phyloP scores from a whole-genome alignment of 2,329 filamentous ascomycete species.

The Colletotrichum falcatum region DNA sequence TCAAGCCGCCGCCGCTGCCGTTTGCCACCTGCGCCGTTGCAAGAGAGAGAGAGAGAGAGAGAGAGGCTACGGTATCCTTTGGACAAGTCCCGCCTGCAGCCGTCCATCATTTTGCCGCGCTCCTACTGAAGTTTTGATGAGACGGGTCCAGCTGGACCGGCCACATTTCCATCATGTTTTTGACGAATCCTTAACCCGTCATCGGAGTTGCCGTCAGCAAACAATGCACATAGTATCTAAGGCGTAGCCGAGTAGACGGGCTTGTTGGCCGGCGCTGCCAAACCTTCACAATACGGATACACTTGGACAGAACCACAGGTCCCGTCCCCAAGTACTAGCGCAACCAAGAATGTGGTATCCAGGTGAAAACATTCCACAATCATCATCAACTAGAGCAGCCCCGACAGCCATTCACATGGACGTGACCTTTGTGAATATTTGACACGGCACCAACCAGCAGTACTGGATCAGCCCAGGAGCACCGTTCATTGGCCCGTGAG shows the following conservation, averaged over 20 bases:
- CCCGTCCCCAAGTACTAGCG: background rate
- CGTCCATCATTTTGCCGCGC: conserved; percentile 22
- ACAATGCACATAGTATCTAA: background rate
- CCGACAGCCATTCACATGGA: conserved; percentile 38
- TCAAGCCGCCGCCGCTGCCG: background rate
- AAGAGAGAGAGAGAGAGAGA: too few relatives aligned
- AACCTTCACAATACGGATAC: conserved; percentile 10
- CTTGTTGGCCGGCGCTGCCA: background rate
- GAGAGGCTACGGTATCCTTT: conserved; percentile 35
- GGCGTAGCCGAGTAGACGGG: background rate
- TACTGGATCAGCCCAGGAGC: conserved; percentile 3
- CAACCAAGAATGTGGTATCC: conserved; percentile 5
- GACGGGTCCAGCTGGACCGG: conserved; percentile 29
- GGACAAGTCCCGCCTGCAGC: background rate
- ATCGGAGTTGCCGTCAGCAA: conserved; percentile 15
- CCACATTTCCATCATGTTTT: background rate
- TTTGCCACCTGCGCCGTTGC: background rate
- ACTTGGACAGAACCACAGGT: conserved; percentile 1
- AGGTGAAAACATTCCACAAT: conserved; percentile 3
- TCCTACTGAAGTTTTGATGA: conserved; percentile 26
- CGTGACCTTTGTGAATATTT: background rate
- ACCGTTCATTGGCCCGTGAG: conserved; percentile 5
- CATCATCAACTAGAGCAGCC: background rate
- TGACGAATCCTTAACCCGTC: background rate
- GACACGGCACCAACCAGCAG: conserved; percentile 10